These are phyloP conservation scores for Ephemerocybe angulata DNA, from an alignment of 768 basidiomycete species.

Conservation along the genomic window DNA sequence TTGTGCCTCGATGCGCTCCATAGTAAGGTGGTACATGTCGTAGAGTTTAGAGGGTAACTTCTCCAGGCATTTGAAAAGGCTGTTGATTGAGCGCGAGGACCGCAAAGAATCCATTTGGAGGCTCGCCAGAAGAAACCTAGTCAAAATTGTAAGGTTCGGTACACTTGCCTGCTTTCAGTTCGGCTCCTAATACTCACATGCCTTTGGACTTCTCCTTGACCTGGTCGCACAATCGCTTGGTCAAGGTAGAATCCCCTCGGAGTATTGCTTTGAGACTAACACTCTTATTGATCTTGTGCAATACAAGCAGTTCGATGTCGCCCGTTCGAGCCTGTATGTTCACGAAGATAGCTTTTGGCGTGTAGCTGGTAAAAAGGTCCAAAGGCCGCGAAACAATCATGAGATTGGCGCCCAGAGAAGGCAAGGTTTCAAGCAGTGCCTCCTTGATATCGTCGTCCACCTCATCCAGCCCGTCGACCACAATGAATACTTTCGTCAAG, in stretches of 20 bases:
- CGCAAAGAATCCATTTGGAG: neutral
- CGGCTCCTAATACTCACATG: too few species aligned
- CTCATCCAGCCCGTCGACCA: slow-evolving; percentile 3
- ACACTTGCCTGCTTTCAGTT: too few species aligned
- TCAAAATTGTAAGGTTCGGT: too few species aligned
- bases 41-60: neutral
- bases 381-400: neutral
- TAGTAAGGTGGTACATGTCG: neutral
- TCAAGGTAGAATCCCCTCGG: too few species aligned
- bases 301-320: too few species aligned
- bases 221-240: too few species aligned
- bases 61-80: neutral
- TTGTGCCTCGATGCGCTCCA: neutral
- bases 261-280: too few species aligned
- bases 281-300: too few species aligned
- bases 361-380: too few species aligned
- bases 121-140: neutral
- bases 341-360: too few species aligned
- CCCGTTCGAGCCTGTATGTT: too few species aligned
- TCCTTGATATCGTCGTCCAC: neutral
- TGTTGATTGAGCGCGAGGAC: neutral
- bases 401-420: neutral
- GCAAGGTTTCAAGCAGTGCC: neutral
- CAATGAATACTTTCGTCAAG: neutral
- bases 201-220: too few species aligned